Evolutionary conservation across 345 rosid genomes (phyloP), one percentile per base, ranked within the genome.

Genomic region (Salix koriyanagi): DNA sequence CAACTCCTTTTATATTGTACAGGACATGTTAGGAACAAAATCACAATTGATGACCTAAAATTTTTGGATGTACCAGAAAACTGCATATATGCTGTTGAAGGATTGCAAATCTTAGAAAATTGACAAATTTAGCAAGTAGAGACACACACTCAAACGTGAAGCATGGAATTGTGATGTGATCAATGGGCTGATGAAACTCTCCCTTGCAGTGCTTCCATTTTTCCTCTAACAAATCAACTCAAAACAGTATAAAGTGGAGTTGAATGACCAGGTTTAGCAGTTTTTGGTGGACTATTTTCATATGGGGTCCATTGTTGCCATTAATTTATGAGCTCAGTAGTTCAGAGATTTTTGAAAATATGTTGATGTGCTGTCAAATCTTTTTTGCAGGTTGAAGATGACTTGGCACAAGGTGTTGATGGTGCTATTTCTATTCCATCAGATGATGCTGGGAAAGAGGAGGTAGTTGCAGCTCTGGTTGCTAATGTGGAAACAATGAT

Each of bases 401-500:
- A 96, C 80, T 81, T 92, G 86, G 79, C 69, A 74, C 86, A 90
- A 72, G 97, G 97, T 75, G 84, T 96, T 80, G 32, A 77, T 13
- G 93, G 90, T 8, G 88, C 96, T 70, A 86, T 90, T 77, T 87
- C 93, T 16, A 85, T 96, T 74, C 99, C 97, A 32, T 73, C 84
- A 3, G 76, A 85, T 82, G 91, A 88, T 84, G 89, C 85, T 23
- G 95, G 97, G 79, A 89, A 92, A 84, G 97, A 92, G 76, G 81
- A 88, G 77, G 89, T 96, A 39, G 86, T 96, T 83, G 90, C 92
- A 58, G 95, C 97, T 83, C 70, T 94, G 85, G 97, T 94, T 84
- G 83, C 90, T 67, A 94, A 94, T 16, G 96, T 94, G 69, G 92
- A 90, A 75, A 94, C 88, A 84, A 96, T 94, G 99, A 94, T 96